Evolutionary conservation across 176 grass and related monocot genomes (phyloP).

Genomic region (Themeda triandra): DNA sequence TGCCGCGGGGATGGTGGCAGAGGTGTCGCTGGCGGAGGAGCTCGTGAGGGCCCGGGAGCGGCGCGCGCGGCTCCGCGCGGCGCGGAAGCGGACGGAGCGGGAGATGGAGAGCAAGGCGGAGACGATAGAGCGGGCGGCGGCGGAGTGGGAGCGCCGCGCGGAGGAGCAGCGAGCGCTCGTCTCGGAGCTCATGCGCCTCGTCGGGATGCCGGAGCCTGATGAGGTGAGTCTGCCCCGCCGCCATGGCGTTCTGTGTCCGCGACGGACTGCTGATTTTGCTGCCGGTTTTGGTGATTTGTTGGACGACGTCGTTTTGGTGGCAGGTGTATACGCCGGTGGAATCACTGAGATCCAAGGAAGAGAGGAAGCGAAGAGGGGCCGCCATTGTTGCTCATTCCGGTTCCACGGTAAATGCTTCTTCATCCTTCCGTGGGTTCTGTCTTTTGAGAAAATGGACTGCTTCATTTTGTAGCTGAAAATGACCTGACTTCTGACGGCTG

Average conservation of each 20-base stretch:
- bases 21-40: conserved; percentile 50
- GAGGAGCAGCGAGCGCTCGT: conserved; percentile 34
- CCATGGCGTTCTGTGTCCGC: too few relatives aligned
- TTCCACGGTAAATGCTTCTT: too few relatives aligned
- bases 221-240: too few relatives aligned
- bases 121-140: conserved; percentile 4
- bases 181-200: conserved; percentile 36
- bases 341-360: conserved; percentile 44
- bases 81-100: conserved; percentile 17
- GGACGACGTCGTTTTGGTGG: not conserved
- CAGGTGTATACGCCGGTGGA: conserved; percentile 38
- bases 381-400: not conserved
- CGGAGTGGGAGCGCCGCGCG: too few relatives aligned
- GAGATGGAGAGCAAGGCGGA: not conserved
- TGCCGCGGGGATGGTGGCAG: not conserved
- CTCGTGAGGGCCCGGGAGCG: conserved; percentile 44
- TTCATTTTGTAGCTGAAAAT: too few relatives aligned
- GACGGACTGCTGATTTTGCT: not conserved
- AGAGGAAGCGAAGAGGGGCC: conserved; percentile 20
- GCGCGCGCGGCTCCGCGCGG: conserved; percentile 25
- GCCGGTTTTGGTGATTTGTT: not conserved
- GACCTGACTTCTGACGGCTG: too few relatives aligned
- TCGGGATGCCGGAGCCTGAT: conserved; percentile 31
- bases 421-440: too few relatives aligned
- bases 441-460: too few relatives aligned